Evolutionary conservation across 805 yeast species (phyloP).

Genomic region (Wickerhamiella parazyma): DNA sequence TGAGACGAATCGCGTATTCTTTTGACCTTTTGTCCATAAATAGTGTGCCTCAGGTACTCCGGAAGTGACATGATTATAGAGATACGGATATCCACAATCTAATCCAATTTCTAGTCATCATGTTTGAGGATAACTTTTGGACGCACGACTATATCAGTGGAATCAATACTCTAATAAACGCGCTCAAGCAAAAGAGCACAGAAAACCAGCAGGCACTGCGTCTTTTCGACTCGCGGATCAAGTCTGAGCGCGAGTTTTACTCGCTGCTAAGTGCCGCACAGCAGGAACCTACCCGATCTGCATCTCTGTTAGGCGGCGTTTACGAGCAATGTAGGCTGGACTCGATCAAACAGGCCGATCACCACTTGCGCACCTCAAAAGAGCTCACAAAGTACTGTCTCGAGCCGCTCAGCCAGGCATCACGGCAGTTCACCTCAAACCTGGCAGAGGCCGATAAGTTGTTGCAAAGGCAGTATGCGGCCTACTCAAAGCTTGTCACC

Average conservation of each 20-base stretch:
- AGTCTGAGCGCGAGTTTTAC: conserved; percentile 53
- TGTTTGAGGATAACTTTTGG: conserved; percentile 25
- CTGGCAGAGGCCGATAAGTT: conserved; percentile 7
- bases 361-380: conserved; percentile 2
- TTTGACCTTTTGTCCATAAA: conserved; percentile 4
- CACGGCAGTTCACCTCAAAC: neutral
- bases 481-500: conserved; percentile 12
- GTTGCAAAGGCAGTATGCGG: neutral
- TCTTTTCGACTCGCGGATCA: conserved; percentile 49
- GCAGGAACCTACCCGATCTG: conserved; percentile 8
- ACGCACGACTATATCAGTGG: conserved; percentile 27
- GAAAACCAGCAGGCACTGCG: conserved; percentile 55
- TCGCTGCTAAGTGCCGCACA: neutral
- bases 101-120: neutral
- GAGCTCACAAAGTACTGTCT: conserved; percentile 1
- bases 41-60: conserved; percentile 9
- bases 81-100: neutral
- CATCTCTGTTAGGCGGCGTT: conserved; percentile 1
- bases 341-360: conserved; percentile 4
- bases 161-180: conserved; percentile 32
- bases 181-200: conserved; percentile 33
- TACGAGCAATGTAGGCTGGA: neutral
- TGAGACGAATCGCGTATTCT: neutral
- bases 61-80: conserved; percentile 2
- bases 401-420: neutral